phyloP scores from a whole-genome alignment of 129 eudicot species.

The Tagetes erecta region DNA sequence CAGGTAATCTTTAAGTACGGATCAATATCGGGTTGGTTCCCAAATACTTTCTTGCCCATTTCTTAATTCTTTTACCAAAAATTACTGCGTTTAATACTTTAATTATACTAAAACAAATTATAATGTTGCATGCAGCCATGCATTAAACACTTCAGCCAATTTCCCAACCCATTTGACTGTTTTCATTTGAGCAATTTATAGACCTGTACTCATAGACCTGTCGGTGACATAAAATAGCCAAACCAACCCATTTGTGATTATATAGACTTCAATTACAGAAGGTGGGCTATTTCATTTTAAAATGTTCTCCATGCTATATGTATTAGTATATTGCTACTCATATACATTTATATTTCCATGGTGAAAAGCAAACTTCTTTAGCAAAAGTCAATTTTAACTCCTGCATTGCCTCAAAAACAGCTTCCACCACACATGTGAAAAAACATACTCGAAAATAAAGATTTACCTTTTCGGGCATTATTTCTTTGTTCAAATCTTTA shows the following conservation, averaged over 20 bases:
- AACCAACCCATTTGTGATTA: neutral
- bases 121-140: neutral
- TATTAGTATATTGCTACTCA: neutral
- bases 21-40: neutral
- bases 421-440: neutral
- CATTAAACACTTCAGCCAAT: neutral
- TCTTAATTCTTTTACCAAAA: neutral
- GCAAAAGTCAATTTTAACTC: neutral
- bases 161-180: neutral
- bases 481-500: slow-evolving; percentile 87
- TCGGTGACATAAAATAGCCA: neutral
- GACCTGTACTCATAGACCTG: neutral
- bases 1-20: neutral
- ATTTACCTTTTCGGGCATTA: slow-evolving; percentile 84
- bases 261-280: neutral
- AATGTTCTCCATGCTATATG: neutral
- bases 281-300: neutral
- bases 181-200: neutral
- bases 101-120: neutral
- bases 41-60: neutral
- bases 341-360: neutral
- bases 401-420: neutral
- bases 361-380: neutral
- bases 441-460: neutral
- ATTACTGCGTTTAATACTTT: neutral